A percentile compares a stretch with the other conserved stretches of the same genome.
Conservation (phyloP, 148 eudicot genomes). For the Vaccinium myrtillus region DNA sequence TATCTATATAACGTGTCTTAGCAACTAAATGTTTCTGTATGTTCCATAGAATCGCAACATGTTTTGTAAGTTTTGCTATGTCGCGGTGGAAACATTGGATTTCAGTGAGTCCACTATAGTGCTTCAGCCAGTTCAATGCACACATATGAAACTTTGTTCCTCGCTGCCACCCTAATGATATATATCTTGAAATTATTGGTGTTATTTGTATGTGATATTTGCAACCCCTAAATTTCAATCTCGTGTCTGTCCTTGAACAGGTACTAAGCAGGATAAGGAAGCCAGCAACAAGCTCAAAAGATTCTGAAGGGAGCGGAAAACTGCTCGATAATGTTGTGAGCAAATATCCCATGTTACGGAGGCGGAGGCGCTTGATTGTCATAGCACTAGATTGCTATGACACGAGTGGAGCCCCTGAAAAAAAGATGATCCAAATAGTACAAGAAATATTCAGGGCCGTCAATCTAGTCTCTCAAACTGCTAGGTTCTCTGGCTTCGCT, state of each 20-base stretch:
- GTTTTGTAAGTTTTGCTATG: not conserved
- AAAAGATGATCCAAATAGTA: conserved; percentile 46
- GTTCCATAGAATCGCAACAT: not conserved
- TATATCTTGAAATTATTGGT: not conserved
- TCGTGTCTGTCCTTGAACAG: conserved; percentile 15
- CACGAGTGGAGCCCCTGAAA: conserved; percentile 52
- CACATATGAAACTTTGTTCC: not conserved
- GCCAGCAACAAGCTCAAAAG: conserved; percentile 26
- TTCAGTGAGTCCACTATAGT: not conserved
- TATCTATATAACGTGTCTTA: not conserved
- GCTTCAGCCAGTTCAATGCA: not conserved
- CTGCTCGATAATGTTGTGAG: conserved; percentile 25
- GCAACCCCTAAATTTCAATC: not conserved
- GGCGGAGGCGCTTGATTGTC: conserved; percentile 50
- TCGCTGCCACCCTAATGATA: not conserved
- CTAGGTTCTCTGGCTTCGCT: conserved; percentile 54
- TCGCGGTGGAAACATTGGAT: not conserved
- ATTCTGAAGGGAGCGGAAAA: conserved; percentile 29
- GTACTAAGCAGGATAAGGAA: conserved; percentile 57
- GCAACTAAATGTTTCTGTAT: not conserved
- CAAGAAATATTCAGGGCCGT: conserved; percentile 56
- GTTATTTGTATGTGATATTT: not conserved
- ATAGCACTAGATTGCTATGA: conserved; percentile 74
- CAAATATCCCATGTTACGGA: conserved; percentile 61
- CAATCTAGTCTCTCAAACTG: conserved; percentile 47